Evolutionary conservation across 2,329 filamentous ascomycete species (phyloP), one percentile per base, ranked within the genome.

Genomic region (Alternaria triticimaculans): DNA sequence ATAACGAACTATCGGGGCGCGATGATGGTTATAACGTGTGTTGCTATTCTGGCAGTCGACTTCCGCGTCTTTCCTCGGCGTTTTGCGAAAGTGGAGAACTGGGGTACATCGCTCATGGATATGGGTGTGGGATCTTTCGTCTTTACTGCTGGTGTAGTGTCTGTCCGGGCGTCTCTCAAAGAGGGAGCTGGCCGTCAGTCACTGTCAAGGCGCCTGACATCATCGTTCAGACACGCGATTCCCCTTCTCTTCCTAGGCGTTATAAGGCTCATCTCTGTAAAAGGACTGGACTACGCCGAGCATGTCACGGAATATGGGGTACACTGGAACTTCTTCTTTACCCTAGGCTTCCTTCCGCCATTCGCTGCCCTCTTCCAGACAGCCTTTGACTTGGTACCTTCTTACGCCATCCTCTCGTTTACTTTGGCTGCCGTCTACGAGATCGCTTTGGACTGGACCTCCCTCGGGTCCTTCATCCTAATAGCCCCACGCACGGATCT

Each of bases 291-390:
- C 77, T 99, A 99, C 77, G 94, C 94, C 4, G 96, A 99, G 79
- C 96, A 99, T 82, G 93, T 97, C 62, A 94, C 93, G 14, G 96
- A 99, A 78, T 99, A 99, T 76, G 96, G 96, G 46, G 93, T 99
- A 10, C 96, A 99, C 80, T 99, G 96, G 96, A 99, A 99, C 80
- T 99, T 99, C 81, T 99, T 99, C 86, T 98, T 98, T 82, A 99
- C 96, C 0, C 85, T 99, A 10, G 94, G 90, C 6, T 87, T 97
- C 51, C 83, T 99, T 23, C 93, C 95, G 1, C 94, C 94, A 1
- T 97, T 97, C 73, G 89, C 97, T 56, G 94, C 95, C 26, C 79
- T 96, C 0, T 92, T 95, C 64, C 92, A 96, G 77, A 87, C 91
- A 1, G 82, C 90, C 0, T 87, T 95, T 62, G 84, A 86, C 15